Base-by-base conservation (phyloP, 257 asterid genomes). In the Solanum medicagineum region DNA sequence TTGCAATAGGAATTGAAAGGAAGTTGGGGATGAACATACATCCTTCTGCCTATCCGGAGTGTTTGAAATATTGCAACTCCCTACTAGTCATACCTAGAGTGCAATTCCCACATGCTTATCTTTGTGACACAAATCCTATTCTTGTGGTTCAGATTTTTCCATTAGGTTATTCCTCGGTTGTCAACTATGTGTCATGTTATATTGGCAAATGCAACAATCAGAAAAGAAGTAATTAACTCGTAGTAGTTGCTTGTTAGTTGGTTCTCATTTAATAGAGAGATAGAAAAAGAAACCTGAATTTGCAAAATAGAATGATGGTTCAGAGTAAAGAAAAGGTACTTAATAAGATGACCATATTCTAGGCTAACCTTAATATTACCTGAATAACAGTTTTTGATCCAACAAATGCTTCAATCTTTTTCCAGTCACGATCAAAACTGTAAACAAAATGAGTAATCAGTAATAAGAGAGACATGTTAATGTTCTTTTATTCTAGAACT, bases 401-500 rank as follows among this genome's bases (percentile, higher is more conserved):
- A 55, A 95, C 86, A 91, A 95, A 95, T 77, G 99, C 99, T 91
- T 95, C 99, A 24, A 95, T 95, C 87, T 95, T 95, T 88, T 95
- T 95, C 99, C 99, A 95, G 87, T 95, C 99, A 44, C 99, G 98
- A 83, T 95, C 98, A 86, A 95, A 95, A 14, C 99, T 95, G 89
- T 54, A 87, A 60, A 51, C 47, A 77, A 77, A 77, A 51, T 53
- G 44, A 17, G 47, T 54, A 62, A 66, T 14, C 62, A 80, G 59
- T 55, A 8, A 84, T 36, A 40, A 81, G 22, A 80, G 14, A 68
- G 42, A 83, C 62, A 22, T 24, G 14, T 70, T 75, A 24, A 47
- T 24, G 16, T 14, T 26, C 42, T 22, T 51, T 51, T 5, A 8
- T 77, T 29, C 45, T 51, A 77, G 63, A 77, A 49, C 14, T 51